Evolutionary conservation across 129 eudicot genomes (phyloP), one percentile per base, ranked within the genome.

Genomic region (Daucus carota): DNA sequence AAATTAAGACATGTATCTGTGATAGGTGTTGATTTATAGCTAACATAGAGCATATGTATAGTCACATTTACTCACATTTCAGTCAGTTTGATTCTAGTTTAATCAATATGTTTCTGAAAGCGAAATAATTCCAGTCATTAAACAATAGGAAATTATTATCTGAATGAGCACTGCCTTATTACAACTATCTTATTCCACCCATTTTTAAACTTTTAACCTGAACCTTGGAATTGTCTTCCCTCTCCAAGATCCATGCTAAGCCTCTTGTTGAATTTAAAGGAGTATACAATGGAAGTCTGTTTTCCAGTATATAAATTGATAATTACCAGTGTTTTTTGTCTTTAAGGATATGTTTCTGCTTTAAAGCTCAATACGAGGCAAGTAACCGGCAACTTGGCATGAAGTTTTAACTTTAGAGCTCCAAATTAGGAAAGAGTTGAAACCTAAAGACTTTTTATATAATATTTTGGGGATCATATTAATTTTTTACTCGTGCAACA

Each of bases 401-500:
- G n/a, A 43, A 26, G 52, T 31, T 42, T 72, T 24, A 41, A 72
- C 18, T 72, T 72, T 57, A 8, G 32, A 26, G 48, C 36, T 72
- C 33, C 47, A 69, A 38, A 22, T 20, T 8, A 9, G 73, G 72
- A 18, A 69, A 69, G 73, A 20, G 12, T 69, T 57, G 63, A 3
- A n/a, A 54, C 15, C 65, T n/a, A 54, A 54, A 54, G 28, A 41
- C 20, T 13, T 33, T 22, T 20, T 8, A 18, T 9, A 24, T 43
- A 34, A 38, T 11, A 12, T 70, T 8, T 52, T 18, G 11, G 41
- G 38, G 46, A 46, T 63, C 36, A 47, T 7, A 43, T 70, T 41
- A 40, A 59, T 43, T 60, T 75, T 36, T 13, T 36, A 14, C 71
- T 10, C 59, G 62, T 24, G 80, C 72, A 71, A 70, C 31, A 24